phyloP scores from a whole-genome alignment of 768 basidiomycete species.

The Leucosporidium creatinivorum region DNA sequence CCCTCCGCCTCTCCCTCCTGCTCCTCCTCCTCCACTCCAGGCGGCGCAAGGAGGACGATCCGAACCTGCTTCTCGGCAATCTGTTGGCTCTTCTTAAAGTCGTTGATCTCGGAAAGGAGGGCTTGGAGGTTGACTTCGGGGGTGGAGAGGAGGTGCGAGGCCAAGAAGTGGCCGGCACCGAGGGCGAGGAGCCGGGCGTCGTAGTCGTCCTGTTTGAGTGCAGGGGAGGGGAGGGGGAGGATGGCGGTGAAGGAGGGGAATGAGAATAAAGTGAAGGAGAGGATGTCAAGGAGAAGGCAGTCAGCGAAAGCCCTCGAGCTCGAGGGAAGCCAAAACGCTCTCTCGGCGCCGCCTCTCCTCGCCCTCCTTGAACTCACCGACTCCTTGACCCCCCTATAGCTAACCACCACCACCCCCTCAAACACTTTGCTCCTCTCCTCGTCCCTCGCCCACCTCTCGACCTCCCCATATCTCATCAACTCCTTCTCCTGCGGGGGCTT shows the following conservation, averaged over 20 bases:
- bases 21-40: too few relatives aligned
- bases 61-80: neutral
- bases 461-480: neutral
- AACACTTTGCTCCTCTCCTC: constrained; percentile 8
- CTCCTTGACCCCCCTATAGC: neutral
- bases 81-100: neutral
- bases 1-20: too few relatives aligned
- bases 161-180: constrained; percentile 5
- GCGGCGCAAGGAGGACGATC: too few relatives aligned
- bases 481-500: neutral
- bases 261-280: too few relatives aligned
- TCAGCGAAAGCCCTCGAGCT: too few relatives aligned
- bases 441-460: neutral
- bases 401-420: constrained; percentile 8
- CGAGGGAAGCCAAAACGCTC: too few relatives aligned
- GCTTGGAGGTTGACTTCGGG: neutral
- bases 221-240: neutral
- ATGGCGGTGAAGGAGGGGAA: too few relatives aligned
- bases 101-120: neutral
- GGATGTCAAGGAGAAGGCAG: too few relatives aligned
- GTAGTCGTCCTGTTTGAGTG: neutral
- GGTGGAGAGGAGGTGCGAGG: neutral
- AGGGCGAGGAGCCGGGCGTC: neutral
- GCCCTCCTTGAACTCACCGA: neutral
- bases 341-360: too few relatives aligned